Evolutionary conservation across 192 early-diverging fungal species (phyloP).

Genomic region (Backusella liffmaniae): DNA sequence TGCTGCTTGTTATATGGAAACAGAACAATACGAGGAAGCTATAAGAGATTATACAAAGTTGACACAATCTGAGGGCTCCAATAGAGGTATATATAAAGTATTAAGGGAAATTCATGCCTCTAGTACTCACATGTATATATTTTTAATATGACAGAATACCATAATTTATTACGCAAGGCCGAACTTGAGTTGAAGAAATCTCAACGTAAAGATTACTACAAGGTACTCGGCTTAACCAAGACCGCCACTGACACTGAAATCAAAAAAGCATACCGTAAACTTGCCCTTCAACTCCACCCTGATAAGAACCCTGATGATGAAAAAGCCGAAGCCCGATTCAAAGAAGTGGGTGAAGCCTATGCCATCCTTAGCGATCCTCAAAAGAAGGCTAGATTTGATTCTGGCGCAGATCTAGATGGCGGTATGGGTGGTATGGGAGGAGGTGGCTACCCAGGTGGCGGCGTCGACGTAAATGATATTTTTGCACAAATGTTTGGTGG

Average conservation of each 20-base stretch:
- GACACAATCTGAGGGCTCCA: conserved; percentile 55
- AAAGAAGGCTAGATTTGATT: conserved; percentile 80
- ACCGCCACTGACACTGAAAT: conserved; percentile 76
- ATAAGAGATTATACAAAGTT: conserved; percentile 74
- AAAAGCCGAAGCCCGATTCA: conserved; percentile 77
- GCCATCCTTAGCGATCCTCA: conserved; percentile 73
- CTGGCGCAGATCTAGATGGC: conserved; percentile 79
- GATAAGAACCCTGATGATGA: conserved; percentile 80
- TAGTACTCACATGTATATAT: not conserved
- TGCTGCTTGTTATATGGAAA: conserved; percentile 72
- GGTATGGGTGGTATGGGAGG: conserved; percentile 40
- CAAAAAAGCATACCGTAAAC: conserved; percentile 81
- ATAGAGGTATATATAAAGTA: conserved; percentile 45
- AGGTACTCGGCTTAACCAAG: conserved; percentile 79
- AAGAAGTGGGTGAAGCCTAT: conserved; percentile 83
- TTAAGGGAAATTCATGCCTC: not conserved
- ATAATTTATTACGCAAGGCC: conserved; percentile 52
- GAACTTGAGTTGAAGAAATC: conserved; percentile 67
- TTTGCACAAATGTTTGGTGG: conserved; percentile 53
- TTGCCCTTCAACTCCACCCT: conserved; percentile 88
- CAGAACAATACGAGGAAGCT: conserved; percentile 75
- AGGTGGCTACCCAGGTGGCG: conserved; percentile 40
- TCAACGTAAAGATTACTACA: conserved; percentile 96
- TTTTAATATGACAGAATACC: conserved; percentile 5
- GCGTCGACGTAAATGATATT: conserved; percentile 61